phyloP scores from a whole-genome alignment of 2,329 filamentous ascomycete genomes.

The Claviceps humidiphila region DNA sequence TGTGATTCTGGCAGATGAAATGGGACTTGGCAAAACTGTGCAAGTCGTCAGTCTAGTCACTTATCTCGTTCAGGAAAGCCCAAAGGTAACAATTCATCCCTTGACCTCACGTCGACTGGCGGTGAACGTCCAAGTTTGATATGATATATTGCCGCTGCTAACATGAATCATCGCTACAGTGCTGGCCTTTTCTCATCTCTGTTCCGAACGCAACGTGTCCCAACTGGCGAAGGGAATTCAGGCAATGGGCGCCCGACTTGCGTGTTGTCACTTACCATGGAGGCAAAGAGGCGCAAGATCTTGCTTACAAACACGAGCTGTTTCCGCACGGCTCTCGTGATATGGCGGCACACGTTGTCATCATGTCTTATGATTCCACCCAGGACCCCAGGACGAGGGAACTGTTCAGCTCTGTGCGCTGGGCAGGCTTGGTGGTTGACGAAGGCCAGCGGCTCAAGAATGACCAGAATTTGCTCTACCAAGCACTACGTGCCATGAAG shows the following conservation, averaged over 20 bases:
- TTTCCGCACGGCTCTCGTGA: conserved; percentile 54
- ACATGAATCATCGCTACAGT: conserved; percentile 23
- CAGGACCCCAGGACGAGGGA: conserved; percentile 54
- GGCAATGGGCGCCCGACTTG: conserved; percentile 77
- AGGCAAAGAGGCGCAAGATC: conserved; percentile 55
- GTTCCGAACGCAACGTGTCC: conserved; percentile 90
- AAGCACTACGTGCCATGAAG: conserved; percentile 56
- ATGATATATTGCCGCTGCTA: background rate
- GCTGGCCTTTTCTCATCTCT: conserved; percentile 86
- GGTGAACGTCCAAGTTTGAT: background rate
- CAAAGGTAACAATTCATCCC: conserved; percentile 24
- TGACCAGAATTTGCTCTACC: conserved; percentile 72
- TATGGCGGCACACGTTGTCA: conserved; percentile 78
- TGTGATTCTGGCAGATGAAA: conserved; percentile 89
- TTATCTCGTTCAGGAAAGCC: conserved; percentile 52
- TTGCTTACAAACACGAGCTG: conserved; percentile 73
- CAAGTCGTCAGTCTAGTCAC: conserved; percentile 78
- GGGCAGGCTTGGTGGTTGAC: conserved; percentile 83
- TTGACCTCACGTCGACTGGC: too few species aligned
- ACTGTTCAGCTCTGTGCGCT: conserved; percentile 59
- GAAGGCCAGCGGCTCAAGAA: conserved; percentile 95
- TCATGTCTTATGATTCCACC: conserved; percentile 89
- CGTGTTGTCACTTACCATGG: conserved; percentile 92
- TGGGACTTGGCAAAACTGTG: conserved; percentile 96
- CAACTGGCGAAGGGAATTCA: conserved; percentile 97